A percentile compares a stretch with the other conserved stretches of the same genome.
Conservation (phyloP, 1,139 yeast species). For the Pichia sp. region DNA sequence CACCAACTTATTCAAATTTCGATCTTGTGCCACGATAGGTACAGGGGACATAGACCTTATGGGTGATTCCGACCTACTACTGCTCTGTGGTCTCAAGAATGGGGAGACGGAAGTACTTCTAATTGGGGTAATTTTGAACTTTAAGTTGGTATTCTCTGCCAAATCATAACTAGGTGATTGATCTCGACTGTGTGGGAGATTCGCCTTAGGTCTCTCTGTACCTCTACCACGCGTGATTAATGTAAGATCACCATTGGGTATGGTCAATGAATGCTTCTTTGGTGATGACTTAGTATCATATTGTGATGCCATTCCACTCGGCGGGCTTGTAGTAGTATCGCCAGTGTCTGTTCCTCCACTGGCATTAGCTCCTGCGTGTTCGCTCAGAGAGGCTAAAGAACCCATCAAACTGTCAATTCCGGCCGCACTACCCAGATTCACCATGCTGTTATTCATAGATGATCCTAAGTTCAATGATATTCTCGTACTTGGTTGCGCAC, state of each 20-base stretch:
- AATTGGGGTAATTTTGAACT: constrained; percentile 25
- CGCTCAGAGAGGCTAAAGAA: too few relatives aligned
- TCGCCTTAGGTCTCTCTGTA: neutral
- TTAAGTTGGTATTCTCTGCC: constrained; percentile 23
- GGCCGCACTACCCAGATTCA: too few relatives aligned
- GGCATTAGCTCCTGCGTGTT: too few relatives aligned
- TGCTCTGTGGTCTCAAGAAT: constrained; percentile 9
- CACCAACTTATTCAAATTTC: constrained; percentile 10
- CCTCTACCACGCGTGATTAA: constrained; percentile 3
- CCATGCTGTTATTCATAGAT: neutral
- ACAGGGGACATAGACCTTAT: constrained; percentile 17
- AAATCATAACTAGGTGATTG: constrained; percentile 11
- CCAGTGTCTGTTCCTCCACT: too few relatives aligned
- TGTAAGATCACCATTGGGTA: too few relatives aligned
- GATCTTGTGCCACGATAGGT: constrained; percentile 9
- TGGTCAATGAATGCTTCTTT: too few relatives aligned
- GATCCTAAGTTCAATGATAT: constrained; percentile 9
- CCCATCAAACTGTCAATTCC: too few relatives aligned
- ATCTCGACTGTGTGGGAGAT: neutral
- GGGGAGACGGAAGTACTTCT: constrained; percentile 22
- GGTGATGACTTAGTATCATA: too few relatives aligned
- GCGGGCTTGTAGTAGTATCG: too few relatives aligned
- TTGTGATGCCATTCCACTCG: too few relatives aligned
- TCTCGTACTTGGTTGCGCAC: constrained; percentile 1
- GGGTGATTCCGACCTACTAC: constrained; percentile 19